Base-by-base conservation (phyloP, 1,284 basidiomycete genomes). In the Termitomyces sp. region DNA sequence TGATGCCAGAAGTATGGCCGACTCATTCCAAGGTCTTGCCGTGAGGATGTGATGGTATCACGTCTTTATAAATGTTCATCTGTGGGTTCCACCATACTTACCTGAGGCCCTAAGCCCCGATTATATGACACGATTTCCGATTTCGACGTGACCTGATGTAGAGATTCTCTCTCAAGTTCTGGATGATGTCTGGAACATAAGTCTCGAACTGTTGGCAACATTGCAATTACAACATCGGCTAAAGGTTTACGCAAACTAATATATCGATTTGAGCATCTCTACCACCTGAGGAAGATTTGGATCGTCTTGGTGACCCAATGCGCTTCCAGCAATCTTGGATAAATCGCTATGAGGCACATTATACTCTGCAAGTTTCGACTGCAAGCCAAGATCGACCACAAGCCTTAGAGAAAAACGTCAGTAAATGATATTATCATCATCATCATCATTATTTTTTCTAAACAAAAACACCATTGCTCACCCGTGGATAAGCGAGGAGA, bases 401-500 rank as follows among this genome's bases (percentile, higher is more conserved):
- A 66, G 60, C 28, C 64, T 66, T 46, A 2, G 41, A 19, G 5
- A 37, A 37, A 54, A 2, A 5, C n/a, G 48, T 50, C 34, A 28
- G 37, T 31, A 14, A 39, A 31, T 18, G n/a, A n/a, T n/a, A n/a
- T n/a, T n/a, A n/a, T n/a, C n/a, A n/a, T n/a, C n/a, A n/a, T n/a
- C n/a, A n/a, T n/a, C n/a, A n/a, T n/a, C n/a, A n/a, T n/a, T n/a
- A 47, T 7, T 24, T 24, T 24, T 24, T 24, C 21, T 30, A 37
- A 9, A 33, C 37, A 28, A 42, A n/a, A 28, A 35, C 33, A 45
- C 5, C n/a, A 24, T 10, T 24, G 68, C 80, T 49, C 60, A 86
- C 84, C 71, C 66, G 18, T 77, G 69, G 50, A 90, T 84, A 49
- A 76, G 68, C 5, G 62, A 65, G 2, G 83, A 77, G 19, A 89